Base-by-base conservation (phyloP, 208 protist species). In the Strigomonas culicis region DNA sequence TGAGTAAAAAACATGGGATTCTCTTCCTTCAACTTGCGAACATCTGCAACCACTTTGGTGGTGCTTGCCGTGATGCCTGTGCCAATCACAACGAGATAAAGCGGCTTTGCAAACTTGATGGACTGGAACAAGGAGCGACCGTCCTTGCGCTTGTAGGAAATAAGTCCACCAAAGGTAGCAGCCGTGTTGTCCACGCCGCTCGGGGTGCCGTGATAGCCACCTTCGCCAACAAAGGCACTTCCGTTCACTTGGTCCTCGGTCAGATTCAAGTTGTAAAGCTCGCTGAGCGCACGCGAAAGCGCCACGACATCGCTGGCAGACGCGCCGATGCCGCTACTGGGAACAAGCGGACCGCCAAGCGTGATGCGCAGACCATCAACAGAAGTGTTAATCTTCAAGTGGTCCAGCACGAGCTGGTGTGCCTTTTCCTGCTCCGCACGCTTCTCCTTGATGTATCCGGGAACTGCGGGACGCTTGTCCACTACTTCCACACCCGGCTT, bases 121-220 rank as follows among this genome's bases (percentile, higher is more conserved):
- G 62, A 47, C 39, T 43, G 49, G 63, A 95, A 91, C 11, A 66
- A 8, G 1, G 81, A 53, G 39, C 68, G 71, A 25, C 74, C 76
- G 11, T 39, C 25, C 3, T 43, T 58, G 25, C 85, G 81, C 8
- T 43, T 57, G 67, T 82, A 96, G 25, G 69, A 78, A 11, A 97
- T 79, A 34, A 97, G 69, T 4, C 92, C 92, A n/a, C 92, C 92
- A 74, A 80, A 96, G 10, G 87, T 92, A 25, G 86, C 81, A 4
- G 86, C 86, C 0, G 89, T 92, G 74, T 95, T 97, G 70, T 97
- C 92, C 15, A 94, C 86, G 27, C 92, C 92, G 39, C 81, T 91
- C 8, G 92, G 92, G 15, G 83, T 94, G 27, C 92, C 92, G 71
- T 97, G 92, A 70, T 93, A 97, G 34, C 81, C 85, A 22, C 83